Evolutionary conservation across 306 rosid genomes (phyloP), one percentile per base, ranked within the genome.

Genomic region (Geum urbanum): DNA sequence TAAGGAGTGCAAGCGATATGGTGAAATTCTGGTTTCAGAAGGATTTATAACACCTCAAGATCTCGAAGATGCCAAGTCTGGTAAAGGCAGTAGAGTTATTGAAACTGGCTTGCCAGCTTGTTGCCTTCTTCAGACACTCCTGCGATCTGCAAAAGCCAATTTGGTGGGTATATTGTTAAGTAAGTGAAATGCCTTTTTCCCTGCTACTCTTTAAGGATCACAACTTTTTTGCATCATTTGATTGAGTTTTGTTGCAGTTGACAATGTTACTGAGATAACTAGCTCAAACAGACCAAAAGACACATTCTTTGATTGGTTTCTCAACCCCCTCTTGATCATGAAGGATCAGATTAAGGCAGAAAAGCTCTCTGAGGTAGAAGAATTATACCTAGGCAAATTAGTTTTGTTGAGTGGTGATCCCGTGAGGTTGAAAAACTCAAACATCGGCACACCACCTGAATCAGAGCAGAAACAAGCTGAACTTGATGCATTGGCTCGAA

Each of bases 301-400:
- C 49, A 72, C 60, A 0, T 69, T 91, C 64, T 91, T 84, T 66
- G 99, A 95, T 19, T 95, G 99, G 99, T 95, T 95, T 82, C 72
- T 95, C 59, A 77, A 82, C 70, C 99, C 99, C 0, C 87, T 91
- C 63, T 75, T 91, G 89, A 87, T 91, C 61, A 86, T 95, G 67
- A 91, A 86, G 78, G 99, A 95, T 7, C 99, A 95, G 86, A 86
- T 95, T 69, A 86, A 67, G 83, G 99, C 99, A 20, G 92, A 89
- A 72, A 84, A 91, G 63, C 90, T 91, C 60, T 84, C 95, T 2
- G 86, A 58, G 49, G 77, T 77, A 5, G 99, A 95, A 87, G 99
- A 95, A 73, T 85, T 78, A 53, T 91, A 91, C 81, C 82, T 95
- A 20, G 47, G 81, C 78, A 89, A 67, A 77, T 84, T 95, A 74